Evolutionary conservation across 352 stramenopile species (phyloP).

Genomic region (Pythium grandisporangium): DNA sequence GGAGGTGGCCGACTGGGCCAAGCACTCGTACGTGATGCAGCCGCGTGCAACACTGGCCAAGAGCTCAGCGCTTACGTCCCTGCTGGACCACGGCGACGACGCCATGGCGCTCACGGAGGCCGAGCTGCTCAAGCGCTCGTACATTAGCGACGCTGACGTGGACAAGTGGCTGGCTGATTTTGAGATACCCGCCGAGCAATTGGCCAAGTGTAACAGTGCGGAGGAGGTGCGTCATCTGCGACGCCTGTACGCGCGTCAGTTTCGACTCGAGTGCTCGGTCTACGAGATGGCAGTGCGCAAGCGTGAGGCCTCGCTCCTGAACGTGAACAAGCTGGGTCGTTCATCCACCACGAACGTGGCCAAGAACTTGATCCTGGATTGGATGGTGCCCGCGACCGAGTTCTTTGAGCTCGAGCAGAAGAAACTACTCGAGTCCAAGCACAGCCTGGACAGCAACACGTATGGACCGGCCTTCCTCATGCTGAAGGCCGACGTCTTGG

Average conservation of each 20-base stretch:
- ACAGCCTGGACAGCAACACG: slow-evolving; percentile 65
- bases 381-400: slow-evolving; percentile 28
- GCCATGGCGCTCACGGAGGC: slow-evolving; percentile 9
- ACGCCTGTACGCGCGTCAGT: slow-evolving; percentile 60
- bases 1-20: slow-evolving; percentile 48
- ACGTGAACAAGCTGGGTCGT: slow-evolving; percentile 35
- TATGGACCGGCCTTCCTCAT: slow-evolving; percentile 64
- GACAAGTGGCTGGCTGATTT: slow-evolving; percentile 64
- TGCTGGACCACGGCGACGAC: slow-evolving; percentile 14
- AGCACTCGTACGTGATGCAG: slow-evolving; percentile 36
- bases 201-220: slow-evolving; percentile 31
- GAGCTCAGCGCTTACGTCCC: slow-evolving; percentile 10
- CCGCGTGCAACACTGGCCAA: slow-evolving; percentile 36
- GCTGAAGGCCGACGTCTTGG: slow-evolving; percentile 39
- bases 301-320: slow-evolving; percentile 32
- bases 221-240: slow-evolving; percentile 48
- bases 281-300: slow-evolving; percentile 78
- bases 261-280: slow-evolving; percentile 69
- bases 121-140: slow-evolving; percentile 16
- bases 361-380: slow-evolving; percentile 53
- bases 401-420: slow-evolving; percentile 41
- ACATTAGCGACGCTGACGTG: slow-evolving; percentile 63
- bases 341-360: slow-evolving; percentile 44
- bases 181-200: slow-evolving; percentile 34
- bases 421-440: slow-evolving; percentile 36